These are phyloP conservation scores for Globisporangium acanthophoron DNA, from an alignment of 352 stramenopile species.

Conservation along the genomic window DNA sequence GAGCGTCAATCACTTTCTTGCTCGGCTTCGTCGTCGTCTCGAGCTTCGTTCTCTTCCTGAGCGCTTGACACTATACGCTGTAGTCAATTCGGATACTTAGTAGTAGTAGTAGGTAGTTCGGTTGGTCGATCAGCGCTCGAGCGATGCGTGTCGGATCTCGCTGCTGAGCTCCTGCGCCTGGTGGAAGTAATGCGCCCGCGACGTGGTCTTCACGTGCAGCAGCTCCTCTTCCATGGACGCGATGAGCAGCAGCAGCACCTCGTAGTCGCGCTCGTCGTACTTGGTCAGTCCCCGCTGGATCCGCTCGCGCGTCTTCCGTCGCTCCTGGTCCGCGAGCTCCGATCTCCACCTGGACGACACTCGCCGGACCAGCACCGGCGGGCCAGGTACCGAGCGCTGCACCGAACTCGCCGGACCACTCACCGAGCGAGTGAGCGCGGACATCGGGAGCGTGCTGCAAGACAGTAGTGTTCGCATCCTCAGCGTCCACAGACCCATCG, in stretches of 20 bases:
- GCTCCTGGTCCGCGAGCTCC: conserved; percentile 47
- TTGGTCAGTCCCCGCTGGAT: conserved; percentile 52
- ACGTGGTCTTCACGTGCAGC: conserved; percentile 66
- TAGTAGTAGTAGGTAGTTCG: not conserved
- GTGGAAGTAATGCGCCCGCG: conserved; percentile 58
- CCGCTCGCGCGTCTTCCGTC: conserved; percentile 53
- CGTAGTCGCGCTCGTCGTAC: conserved; percentile 55
- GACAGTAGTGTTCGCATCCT: not conserved
- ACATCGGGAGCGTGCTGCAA: conserved; percentile 7
- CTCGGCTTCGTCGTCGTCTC: not conserved
- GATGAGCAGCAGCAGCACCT: conserved; percentile 55
- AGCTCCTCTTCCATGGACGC: conserved; percentile 77
- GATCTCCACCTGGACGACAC: conserved; percentile 52
- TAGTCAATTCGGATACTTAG: not conserved
- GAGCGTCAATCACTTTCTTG: not conserved
- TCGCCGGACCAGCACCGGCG: conserved; percentile 35
- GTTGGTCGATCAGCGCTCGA: conserved; percentile 24
- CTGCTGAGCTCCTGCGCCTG: conserved; percentile 48
- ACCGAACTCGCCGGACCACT: conserved; percentile 6
- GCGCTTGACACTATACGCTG: conserved; percentile 1
- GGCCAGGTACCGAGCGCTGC: not conserved
- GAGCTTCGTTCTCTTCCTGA: not conserved
- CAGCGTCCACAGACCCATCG: not conserved
- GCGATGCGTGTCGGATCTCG: conserved; percentile 40
- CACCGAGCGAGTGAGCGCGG: conserved; percentile 1